phyloP scores from a whole-genome alignment of 345 rosid species.

The Heritiera littoralis region DNA sequence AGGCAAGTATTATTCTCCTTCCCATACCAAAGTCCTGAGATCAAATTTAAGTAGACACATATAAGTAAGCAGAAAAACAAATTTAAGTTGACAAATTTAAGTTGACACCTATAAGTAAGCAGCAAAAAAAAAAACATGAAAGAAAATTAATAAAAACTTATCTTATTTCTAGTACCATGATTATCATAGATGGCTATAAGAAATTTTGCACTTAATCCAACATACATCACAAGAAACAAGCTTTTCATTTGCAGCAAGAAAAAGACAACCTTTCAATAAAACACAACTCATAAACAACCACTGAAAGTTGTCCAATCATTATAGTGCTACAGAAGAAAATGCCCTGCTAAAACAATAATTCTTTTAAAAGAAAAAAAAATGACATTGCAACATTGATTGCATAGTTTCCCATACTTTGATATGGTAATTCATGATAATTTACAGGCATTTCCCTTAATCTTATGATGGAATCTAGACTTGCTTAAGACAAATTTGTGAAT shows the following conservation, averaged over 20 bases:
- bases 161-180: neutral
- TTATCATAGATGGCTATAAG: neutral
- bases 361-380: neutral
- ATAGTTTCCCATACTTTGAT: neutral
- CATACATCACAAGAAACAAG: slow-evolving; percentile 3
- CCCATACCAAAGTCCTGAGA: slow-evolving; percentile 76
- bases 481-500: neutral
- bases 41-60: slow-evolving; percentile 8
- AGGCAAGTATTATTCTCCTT: slow-evolving; percentile 77
- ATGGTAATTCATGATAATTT: neutral
- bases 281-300: slow-evolving; percentile 8
- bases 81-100: neutral
- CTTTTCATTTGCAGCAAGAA: neutral
- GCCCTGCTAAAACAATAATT: neutral
- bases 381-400: neutral
- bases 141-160: neutral
- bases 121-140: neutral
- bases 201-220: slow-evolving; percentile 8
- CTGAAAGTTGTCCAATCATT: neutral
- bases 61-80: neutral
- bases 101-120: neutral
- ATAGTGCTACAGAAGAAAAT: neutral
- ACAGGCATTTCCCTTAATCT: neutral
- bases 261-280: neutral
- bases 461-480: neutral